Base-by-base conservation (phyloP, 2,329 filamentous ascomycete genomes). In the Ophiocordyceps camponoti-leonardi region DNA sequence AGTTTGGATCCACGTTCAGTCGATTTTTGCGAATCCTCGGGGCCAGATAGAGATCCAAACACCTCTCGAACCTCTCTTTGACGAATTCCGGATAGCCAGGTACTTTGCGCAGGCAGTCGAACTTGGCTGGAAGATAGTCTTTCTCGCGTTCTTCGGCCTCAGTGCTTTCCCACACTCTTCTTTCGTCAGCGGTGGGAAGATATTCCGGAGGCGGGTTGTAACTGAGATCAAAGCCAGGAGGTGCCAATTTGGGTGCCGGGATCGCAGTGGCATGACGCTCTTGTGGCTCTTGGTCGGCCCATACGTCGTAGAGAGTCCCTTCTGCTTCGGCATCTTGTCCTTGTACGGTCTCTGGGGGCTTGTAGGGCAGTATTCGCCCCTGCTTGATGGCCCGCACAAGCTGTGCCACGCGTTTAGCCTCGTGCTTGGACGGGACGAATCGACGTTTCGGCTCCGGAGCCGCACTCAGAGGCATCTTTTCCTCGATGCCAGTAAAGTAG, bases 191-290 rank as follows among this genome's bases (percentile, higher is more conserved):
- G 46, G 85, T 83, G 1, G 90, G 93, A 2, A 98, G 69, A 60
- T 96, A 98, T 67, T 98, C 92, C 4, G 83, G 77, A 44, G 93
- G 92, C 22, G 92, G 92, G 63, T 96, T 94, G 61, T 98, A 96
- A 58, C 86, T 94, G 61, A 95, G 78, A 56, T 94, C 88, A 61
- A 94, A 95, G 45, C 87, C 87, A 26, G 92, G 92, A 35, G 92
- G 90, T 26, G 90, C 80, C 44, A 93, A 72, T 61, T 98, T 98
- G 6, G 92, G 92, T 1, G 92, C 90, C 16, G 92, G 84, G 46
- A 96, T 83, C 57, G 95, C 86, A 88, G 96, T 96, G 33, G 83
- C 71, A 61, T 96, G 85, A 49, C 88, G 83, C 31, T 83, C 77
- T 53, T 82, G 75, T 12, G 86, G 78, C 53, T 82, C 77, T 62